phyloP scores from a whole-genome alignment of 345 rosid genomes.

The Luvunga scandens region DNA sequence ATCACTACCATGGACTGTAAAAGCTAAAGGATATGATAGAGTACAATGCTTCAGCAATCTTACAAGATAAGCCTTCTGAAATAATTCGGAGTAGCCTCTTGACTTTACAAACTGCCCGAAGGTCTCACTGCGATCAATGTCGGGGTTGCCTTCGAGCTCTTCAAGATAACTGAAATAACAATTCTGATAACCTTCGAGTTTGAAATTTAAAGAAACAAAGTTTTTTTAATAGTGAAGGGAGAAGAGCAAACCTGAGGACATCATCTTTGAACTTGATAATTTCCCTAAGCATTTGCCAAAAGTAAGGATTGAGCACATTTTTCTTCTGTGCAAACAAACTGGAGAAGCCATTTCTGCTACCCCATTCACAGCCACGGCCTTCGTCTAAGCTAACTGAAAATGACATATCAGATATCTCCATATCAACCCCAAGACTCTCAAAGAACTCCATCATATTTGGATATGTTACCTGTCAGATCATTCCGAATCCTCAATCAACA shows the following conservation, averaged over 20 bases:
- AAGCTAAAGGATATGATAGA: background rate
- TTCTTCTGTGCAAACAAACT: too few species aligned
- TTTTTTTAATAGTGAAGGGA: too few species aligned
- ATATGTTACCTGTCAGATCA: constrained; percentile 64
- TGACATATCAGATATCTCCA: too few species aligned
- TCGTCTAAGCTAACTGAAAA: too few species aligned
- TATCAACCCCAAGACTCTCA: constrained; percentile 51
- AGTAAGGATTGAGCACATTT: too few species aligned
- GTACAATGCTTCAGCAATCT: constrained; percentile 18
- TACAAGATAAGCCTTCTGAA: constrained; percentile 87
- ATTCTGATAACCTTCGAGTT: background rate
- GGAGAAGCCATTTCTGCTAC: too few species aligned
- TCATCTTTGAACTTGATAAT: too few species aligned
- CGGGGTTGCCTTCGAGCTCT: constrained; percentile 61
- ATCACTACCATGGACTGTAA: background rate
- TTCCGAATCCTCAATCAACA: background rate
- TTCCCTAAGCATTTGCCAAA: too few species aligned
- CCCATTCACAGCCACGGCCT: too few species aligned
- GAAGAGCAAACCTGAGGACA: constrained; percentile 30
- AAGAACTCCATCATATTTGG: constrained; percentile 95
- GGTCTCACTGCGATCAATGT: constrained; percentile 59
- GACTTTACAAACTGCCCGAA: constrained; percentile 63
- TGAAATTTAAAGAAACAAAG: background rate
- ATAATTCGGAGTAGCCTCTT: constrained; percentile 72
- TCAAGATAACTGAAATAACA: constrained; percentile 48